Evolutionary conservation across 495 filamentous ascomycete species (phyloP).

Genomic region (Poronia punctata): DNA sequence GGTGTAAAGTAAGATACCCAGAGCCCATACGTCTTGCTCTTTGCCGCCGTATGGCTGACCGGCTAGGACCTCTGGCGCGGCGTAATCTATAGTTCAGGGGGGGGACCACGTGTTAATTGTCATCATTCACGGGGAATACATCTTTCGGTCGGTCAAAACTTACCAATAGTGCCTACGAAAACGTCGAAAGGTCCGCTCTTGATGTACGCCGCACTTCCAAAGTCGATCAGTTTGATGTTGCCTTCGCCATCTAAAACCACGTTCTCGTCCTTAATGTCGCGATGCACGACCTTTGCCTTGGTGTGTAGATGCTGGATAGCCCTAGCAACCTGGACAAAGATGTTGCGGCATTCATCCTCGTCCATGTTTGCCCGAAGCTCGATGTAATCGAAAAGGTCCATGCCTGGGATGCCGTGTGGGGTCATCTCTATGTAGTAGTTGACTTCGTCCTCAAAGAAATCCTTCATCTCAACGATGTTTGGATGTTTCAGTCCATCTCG

Average conservation of each 20-base stretch:
- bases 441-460: slow-evolving; percentile 95
- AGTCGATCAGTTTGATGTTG: slow-evolving; percentile 94
- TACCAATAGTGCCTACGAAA: slow-evolving; percentile 98
- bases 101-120: no score
- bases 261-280: slow-evolving; percentile 99
- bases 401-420: slow-evolving; percentile 90
- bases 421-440: slow-evolving; percentile 99
- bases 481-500: slow-evolving; percentile 81
- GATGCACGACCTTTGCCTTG: slow-evolving; percentile 86
- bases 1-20: slow-evolving; percentile 96
- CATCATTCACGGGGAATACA: no score
- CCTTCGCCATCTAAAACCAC: slow-evolving; percentile 93
- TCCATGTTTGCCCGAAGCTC: slow-evolving; percentile 96
- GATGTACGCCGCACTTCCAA: slow-evolving; percentile 96
- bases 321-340: slow-evolving; percentile 85
- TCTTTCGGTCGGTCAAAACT: no score
- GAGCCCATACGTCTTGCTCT: slow-evolving; percentile 96
- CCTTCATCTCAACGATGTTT: slow-evolving; percentile 97
- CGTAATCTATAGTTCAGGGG: slow-evolving; percentile 72
- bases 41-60: slow-evolving; percentile 90
- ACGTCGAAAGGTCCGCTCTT: slow-evolving; percentile 98
- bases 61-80: slow-evolving; percentile 92
- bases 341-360: slow-evolving; percentile 85
- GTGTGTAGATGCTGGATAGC: slow-evolving; percentile 89
- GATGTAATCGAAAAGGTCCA: slow-evolving; percentile 99